phyloP scores from a whole-genome alignment of 352 stramenopile species.

The Phytophthora idaei region DNA sequence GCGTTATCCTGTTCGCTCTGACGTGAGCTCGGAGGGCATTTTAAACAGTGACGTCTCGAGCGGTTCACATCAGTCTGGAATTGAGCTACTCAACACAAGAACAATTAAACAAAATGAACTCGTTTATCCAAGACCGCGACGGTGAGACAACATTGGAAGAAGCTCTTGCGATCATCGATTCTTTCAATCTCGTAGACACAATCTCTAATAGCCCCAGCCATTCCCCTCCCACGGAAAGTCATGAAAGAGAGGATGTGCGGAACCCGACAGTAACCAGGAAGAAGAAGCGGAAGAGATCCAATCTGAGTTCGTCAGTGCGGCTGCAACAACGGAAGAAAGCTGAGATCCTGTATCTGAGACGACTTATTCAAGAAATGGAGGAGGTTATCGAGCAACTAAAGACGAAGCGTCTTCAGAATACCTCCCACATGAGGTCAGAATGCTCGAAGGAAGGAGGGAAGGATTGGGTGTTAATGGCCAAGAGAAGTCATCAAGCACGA shows the following conservation, averaged over 20 bases:
- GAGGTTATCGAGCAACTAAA: neutral
- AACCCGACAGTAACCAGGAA: neutral
- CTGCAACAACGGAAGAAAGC: constrained; percentile 6
- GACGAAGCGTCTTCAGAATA: neutral
- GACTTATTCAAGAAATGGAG: neutral
- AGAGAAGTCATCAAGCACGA: neutral
- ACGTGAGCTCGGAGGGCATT: too few species aligned
- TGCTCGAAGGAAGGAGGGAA: neutral
- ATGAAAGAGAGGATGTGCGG: neutral
- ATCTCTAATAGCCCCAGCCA: neutral
- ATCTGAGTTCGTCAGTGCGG: constrained; percentile 1
- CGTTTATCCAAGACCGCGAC: neutral
- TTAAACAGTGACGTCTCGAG: too few species aligned
- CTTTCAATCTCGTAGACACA: neutral
- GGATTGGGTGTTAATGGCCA: neutral
- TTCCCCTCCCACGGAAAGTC: neutral
- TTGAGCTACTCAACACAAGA: too few species aligned
- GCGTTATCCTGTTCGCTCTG: too few species aligned
- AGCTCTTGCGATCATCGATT: neutral
- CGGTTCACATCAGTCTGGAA: too few species aligned
- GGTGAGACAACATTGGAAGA: neutral
- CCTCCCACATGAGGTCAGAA: neutral
- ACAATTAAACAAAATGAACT: too few species aligned
- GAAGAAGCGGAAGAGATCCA: constrained; percentile 1
- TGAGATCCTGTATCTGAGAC: constrained; percentile 4